Evolutionary conservation across 331 rosid genomes (phyloP).

Genomic region (Quercus tomentella): DNA sequence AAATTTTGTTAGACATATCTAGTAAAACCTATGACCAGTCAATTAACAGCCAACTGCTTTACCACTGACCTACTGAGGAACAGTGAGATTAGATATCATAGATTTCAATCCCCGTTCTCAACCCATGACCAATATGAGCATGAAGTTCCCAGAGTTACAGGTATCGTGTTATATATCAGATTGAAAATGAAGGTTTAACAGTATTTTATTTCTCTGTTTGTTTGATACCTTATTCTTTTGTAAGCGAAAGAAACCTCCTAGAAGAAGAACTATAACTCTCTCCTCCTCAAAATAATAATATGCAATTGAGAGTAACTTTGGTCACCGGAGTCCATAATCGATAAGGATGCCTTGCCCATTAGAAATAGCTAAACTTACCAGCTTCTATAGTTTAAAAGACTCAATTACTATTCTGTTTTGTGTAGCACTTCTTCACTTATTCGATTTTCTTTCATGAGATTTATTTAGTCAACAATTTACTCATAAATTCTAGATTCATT

Average conservation of each 20-base stretch:
- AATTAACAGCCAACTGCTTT: not conserved
- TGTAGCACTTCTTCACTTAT: not conserved
- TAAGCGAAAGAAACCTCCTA: too few relatives aligned
- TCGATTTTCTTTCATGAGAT: not conserved
- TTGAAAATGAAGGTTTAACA: too few relatives aligned
- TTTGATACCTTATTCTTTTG: too few relatives aligned
- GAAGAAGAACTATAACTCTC: not conserved
- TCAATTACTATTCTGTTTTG: not conserved
- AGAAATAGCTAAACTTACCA: not conserved
- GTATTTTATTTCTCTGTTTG: too few relatives aligned
- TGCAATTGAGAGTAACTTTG: not conserved
- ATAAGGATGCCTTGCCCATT: not conserved
- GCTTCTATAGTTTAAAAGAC: not conserved
- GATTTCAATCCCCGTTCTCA: too few relatives aligned
- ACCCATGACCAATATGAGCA: too few relatives aligned
- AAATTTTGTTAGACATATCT: too few relatives aligned
- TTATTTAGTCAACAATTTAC: not conserved
- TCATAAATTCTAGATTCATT: not conserved
- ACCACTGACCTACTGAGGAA: too few relatives aligned
- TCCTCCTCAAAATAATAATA: not conserved
- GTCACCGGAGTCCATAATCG: not conserved
- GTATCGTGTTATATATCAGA: too few relatives aligned
- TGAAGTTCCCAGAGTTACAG: too few relatives aligned
- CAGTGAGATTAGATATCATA: too few relatives aligned
- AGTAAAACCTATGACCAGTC: too few relatives aligned